Base-by-base conservation (phyloP, 2,329 filamentous ascomycete species). In the Claviceps humidiphila region DNA sequence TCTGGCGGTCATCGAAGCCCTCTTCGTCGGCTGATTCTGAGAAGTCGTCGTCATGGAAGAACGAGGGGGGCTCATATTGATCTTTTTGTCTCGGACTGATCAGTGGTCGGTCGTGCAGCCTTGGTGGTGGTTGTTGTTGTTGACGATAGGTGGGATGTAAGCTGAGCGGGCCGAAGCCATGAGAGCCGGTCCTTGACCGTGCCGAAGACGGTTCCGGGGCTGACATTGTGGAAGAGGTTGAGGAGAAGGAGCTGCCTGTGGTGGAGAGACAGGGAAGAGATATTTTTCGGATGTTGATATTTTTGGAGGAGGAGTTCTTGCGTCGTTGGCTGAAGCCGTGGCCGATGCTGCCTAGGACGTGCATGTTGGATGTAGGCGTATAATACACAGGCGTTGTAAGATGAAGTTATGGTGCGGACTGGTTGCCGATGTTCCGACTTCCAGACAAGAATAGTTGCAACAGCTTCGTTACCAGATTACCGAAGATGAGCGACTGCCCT, bases 221-320 rank as follows among this genome's bases (percentile, higher is more conserved):
- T 20, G 64, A 64, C 47, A 64, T 62, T 30, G 61, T 17, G 41
- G 61, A 59, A 34, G 60, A 63, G 16, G 59, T 61, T 22, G 61
- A 61, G 44, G 64, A 61, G 44, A 67, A n/a, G 13, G 45, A 70
- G 59, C 65, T 64, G 55, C 61, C 66, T 6, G 64, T 66, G 7
- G 64, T 66, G 7, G 64, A 66, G 51, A 69, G 64, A 1, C 68
- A 70, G 51, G 68, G 70, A 58, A 69, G 67, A 45, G 68, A 70
- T 47, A 70, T 58, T 60, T 71, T 71, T 60, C 68, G 66, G 53
- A 71, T 69, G 55, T 68, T 66, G 24, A 71, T 63, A 51, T 69
- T 63, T 47, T 66, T 62, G 38, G 68, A 65, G 56, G 63, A 64
- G 54, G 61, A 55, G 49, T 62, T 59, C 60, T 68, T 68, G 56